Base-by-base conservation (phyloP, 805 yeast species). In the Candida alai region DNA sequence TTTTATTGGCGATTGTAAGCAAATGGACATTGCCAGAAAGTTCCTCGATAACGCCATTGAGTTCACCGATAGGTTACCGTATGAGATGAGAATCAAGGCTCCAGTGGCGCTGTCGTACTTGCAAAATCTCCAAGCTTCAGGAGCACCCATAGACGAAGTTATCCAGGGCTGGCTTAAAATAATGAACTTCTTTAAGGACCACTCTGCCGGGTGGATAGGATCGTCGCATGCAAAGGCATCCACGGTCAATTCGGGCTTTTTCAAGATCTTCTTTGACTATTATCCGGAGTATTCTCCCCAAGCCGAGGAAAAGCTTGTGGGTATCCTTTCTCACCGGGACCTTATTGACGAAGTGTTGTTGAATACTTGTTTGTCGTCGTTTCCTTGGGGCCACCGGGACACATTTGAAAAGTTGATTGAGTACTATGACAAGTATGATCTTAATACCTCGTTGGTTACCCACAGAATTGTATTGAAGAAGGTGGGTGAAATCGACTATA, bases 341-440 rank as follows among this genome's bases (percentile, higher is more conserved):
- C 65, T 73, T 15, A 69, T 81, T 36, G 90, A 84, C 55, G 90
- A 84, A 55, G 80, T 85, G n/a, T 84, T 86, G 50, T 73, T 86
- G 56, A 86, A 85, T 56, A 84, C 84, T 27, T 67, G 84, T 35
- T 67, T 85, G 38, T 74, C 85, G 25, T 79, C 78, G 50, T 74
- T 76, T 20, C 60, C 66, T 40, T 84, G 94, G 94, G 71, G 71
- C 35, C 80, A 79, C 51, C 67, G 77, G 40, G 62, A 65, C n/a
- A 78, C 81, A 9, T 73, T 81, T 37, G 76, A 80, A 45, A 80
- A 77, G 41, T 65, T 84, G 38, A 67, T 80, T 22, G 70, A 71
- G 28, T 76, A 79, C 37, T 84, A 80, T 48, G 69, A 65, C 9
- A 49, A 74, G 16, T 80, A 76, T 52, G 62, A 73, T 28, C 73